Conservation (phyloP, 495 filamentous ascomycete genomes). For the Rhizodiscina lignyota region DNA sequence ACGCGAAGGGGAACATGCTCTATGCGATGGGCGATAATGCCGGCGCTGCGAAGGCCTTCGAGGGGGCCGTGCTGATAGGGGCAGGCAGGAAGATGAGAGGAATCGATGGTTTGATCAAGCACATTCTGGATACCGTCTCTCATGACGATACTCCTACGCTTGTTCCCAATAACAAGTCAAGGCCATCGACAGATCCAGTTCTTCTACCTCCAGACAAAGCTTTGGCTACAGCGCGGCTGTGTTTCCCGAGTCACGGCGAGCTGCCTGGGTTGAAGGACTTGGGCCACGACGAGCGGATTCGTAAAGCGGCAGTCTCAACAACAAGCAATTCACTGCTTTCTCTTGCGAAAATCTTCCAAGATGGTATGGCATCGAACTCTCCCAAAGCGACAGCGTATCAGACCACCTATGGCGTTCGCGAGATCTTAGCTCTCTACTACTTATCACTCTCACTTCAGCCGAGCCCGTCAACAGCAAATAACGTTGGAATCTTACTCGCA, state of each 20-base stretch:
- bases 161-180: too few relatives aligned
- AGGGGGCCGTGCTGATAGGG: slow-evolving; percentile 84
- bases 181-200: slow-evolving; percentile 46
- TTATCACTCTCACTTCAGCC: slow-evolving; percentile 87
- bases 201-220: slow-evolving; percentile 73
- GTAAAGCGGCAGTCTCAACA: slow-evolving; percentile 73
- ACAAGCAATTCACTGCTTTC: slow-evolving; percentile 93
- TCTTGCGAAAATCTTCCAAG: slow-evolving; percentile 94
- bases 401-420: slow-evolving; percentile 61
- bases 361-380: slow-evolving; percentile 76
- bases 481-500: slow-evolving; percentile 91
- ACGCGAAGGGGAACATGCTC: slow-evolving; percentile 96
- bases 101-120: slow-evolving; percentile 64
- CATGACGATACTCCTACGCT: slow-evolving; percentile 9
- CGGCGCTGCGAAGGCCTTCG: slow-evolving; percentile 77
- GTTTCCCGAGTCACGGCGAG: slow-evolving; percentile 63
- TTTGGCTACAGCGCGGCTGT: slow-evolving; percentile 64
- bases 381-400: slow-evolving; percentile 39
- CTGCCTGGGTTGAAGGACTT: slow-evolving; percentile 73
- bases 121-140: slow-evolving; percentile 43
- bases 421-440: slow-evolving; percentile 93
- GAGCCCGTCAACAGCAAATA: slow-evolving; percentile 95
- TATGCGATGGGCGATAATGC: slow-evolving; percentile 79
- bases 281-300: slow-evolving; percentile 44
- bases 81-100: slow-evolving; percentile 54